Conservation (phyloP, 73 alveolate genomes). For the Uronychia binucleata region DNA sequence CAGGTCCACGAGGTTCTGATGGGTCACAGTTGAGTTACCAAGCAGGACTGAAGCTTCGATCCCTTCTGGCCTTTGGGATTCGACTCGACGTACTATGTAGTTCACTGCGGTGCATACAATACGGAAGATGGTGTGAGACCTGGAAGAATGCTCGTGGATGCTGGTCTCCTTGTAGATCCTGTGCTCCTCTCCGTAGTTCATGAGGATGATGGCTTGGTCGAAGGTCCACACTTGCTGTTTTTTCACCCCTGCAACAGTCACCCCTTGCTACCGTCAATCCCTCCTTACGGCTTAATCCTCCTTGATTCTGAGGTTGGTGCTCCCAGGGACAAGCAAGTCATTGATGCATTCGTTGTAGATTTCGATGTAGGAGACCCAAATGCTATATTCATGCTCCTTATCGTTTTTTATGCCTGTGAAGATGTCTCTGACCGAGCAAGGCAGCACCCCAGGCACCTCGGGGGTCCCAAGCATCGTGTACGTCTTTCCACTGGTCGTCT, state of each 20-base stretch:
- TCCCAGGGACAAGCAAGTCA: slow-evolving; percentile 88
- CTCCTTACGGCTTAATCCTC: slow-evolving; percentile 68
- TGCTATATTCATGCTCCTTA: slow-evolving; percentile 37
- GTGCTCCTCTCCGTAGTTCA: slow-evolving; percentile 97
- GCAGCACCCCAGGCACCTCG: slow-evolving; percentile 95
- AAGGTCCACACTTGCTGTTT: slow-evolving; percentile 76
- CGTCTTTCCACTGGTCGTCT: slow-evolving; percentile 97
- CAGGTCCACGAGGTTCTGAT: slow-evolving; percentile 90
- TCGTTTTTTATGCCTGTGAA: slow-evolving; percentile 82
- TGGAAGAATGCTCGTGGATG: slow-evolving; percentile 93
- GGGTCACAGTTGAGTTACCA: slow-evolving; percentile 46
- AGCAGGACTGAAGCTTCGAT: background rate
- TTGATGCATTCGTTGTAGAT: slow-evolving; percentile 94
- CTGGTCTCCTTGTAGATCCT: slow-evolving; percentile 93
- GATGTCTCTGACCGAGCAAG: slow-evolving; percentile 93
- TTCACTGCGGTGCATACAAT: background rate
- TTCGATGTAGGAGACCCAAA: slow-evolving; percentile 93
- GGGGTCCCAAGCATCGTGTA: slow-evolving; percentile 97
- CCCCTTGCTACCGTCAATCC: slow-evolving; percentile 49
- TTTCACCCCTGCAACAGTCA: slow-evolving; percentile 56
- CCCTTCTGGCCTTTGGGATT: slow-evolving; percentile 35
- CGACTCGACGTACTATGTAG: slow-evolving; percentile 63
- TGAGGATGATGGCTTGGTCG: slow-evolving; percentile 78
- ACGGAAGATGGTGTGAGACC: slow-evolving; percentile 95
- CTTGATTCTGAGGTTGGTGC: slow-evolving; percentile 61